These are phyloP conservation scores for Pseudogymnoascus destructans DNA, from an alignment of 2,329 filamentous ascomycete genomes.

Conservation along the genomic window DNA sequence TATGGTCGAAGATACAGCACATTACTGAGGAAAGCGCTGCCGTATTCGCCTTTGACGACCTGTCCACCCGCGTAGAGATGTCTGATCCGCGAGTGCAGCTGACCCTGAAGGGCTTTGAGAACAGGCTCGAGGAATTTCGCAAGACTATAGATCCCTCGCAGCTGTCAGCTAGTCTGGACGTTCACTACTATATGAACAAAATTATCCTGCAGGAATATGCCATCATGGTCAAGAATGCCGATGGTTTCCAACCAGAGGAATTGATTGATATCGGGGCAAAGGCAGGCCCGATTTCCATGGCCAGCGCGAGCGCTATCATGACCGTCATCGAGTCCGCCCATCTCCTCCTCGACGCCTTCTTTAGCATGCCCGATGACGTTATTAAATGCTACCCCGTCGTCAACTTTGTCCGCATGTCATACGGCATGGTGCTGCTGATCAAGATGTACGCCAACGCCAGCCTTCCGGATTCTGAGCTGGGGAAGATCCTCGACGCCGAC, in stretches of 20 bases:
- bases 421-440: conserved; percentile 40
- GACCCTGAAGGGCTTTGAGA: conserved; percentile 37
- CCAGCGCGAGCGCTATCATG: conserved; percentile 35
- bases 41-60: conserved; percentile 35
- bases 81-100: conserved; percentile 40
- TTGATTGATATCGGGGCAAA: conserved; percentile 15
- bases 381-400: conserved; percentile 36
- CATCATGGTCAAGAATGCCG: conserved; percentile 40
- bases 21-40: conserved; percentile 41
- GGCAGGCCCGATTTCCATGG: conserved; percentile 27
- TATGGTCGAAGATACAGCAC: conserved; percentile 29
- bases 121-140: conserved; percentile 34
- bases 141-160: conserved; percentile 26
- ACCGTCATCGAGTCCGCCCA: conserved; percentile 38
- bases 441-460: conserved; percentile 46
- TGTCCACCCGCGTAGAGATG: conserved; percentile 30
- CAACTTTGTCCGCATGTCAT: conserved; percentile 37
- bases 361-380: conserved; percentile 30
- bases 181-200: conserved; percentile 36
- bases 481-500: conserved; percentile 49
- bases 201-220: conserved; percentile 44
- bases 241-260: conserved; percentile 31
- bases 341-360: conserved; percentile 35
- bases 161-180: conserved; percentile 14
- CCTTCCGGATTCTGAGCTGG: conserved; percentile 47